Conservation (phyloP, 768 basidiomycete genomes). For the Trametes cubensis region DNA sequence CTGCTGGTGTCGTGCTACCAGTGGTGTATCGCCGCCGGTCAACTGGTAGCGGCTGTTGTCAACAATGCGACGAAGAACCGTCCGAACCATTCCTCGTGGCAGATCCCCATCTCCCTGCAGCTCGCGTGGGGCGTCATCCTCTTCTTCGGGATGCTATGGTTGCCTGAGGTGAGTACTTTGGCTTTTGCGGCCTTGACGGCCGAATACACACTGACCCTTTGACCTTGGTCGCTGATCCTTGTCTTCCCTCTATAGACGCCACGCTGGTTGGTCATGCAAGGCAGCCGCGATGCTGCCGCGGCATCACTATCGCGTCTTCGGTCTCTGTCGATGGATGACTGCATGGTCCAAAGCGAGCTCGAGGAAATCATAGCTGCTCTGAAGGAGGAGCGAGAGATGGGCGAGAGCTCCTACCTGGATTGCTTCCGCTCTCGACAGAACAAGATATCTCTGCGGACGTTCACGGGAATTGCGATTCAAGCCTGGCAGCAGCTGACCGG, state of each 20-base stretch:
- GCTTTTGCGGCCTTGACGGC: not conserved
- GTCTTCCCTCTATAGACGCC: conserved; percentile 52
- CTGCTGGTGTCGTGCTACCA: conserved; percentile 37
- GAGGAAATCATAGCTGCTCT: conserved; percentile 59
- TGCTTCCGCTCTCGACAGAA: conserved; percentile 55
- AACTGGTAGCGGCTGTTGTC: conserved; percentile 72
- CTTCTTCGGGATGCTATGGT: conserved; percentile 65
- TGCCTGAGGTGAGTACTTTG: conserved; percentile 53
- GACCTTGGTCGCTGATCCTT: not conserved
- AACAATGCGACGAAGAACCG: conserved; percentile 63
- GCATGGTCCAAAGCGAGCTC: conserved; percentile 53
- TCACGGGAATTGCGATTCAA: conserved; percentile 81
- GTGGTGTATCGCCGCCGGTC: conserved; percentile 74
- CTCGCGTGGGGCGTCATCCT: conserved; percentile 79
- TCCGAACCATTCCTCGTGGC: conserved; percentile 54
- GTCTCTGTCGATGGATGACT: conserved; percentile 47
- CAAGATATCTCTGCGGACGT: conserved; percentile 70
- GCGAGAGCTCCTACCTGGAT: conserved; percentile 63
- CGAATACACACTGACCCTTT: not conserved
- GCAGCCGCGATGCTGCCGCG: conserved; percentile 58
- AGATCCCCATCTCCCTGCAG: conserved; percentile 76
- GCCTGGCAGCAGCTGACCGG: conserved; percentile 79
- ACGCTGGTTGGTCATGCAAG: conserved; percentile 74
- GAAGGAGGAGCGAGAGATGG: conserved; percentile 60
- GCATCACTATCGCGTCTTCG: conserved; percentile 63